Evolutionary conservation across 2,329 filamentous ascomycete genomes (phyloP).

Genomic region (Colletotrichum gloeosporioides): DNA sequence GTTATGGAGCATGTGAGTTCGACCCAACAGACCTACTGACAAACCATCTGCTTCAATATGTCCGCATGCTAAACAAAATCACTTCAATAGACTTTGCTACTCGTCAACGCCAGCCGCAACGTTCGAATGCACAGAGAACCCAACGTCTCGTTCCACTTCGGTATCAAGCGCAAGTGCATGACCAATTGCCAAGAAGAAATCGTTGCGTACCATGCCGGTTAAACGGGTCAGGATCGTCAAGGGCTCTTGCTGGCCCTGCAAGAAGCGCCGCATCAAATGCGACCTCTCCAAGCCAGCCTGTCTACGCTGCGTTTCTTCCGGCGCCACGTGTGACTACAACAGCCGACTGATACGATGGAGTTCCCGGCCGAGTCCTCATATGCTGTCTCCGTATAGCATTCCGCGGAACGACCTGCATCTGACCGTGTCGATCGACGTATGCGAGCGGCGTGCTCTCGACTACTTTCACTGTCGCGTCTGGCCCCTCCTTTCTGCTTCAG

Average conservation of each 20-base stretch:
- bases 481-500: conserved; percentile 33
- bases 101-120: neutral
- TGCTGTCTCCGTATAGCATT: conserved; percentile 29
- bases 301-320: conserved; percentile 34
- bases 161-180: neutral
- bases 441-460: conserved; percentile 34
- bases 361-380: conserved; percentile 34
- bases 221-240: conserved; percentile 30
- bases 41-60: neutral
- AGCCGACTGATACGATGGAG: conserved; percentile 47
- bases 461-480: conserved; percentile 39
- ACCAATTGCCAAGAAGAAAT: neutral
- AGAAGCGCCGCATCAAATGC: conserved; percentile 48
- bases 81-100: neutral
- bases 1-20: neutral
- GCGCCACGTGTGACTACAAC: conserved; percentile 38
- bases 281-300: conserved; percentile 42
- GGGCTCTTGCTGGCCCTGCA: conserved; percentile 51
- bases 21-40: too few relatives aligned
- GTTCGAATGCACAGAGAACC: neutral
- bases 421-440: neutral
- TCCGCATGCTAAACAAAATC: neutral
- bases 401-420: conserved; percentile 23
- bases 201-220: neutral
- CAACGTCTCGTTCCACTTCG: neutral